Conservation (phyloP, 306 rosid species). For the Trifolium fragiferum region DNA sequence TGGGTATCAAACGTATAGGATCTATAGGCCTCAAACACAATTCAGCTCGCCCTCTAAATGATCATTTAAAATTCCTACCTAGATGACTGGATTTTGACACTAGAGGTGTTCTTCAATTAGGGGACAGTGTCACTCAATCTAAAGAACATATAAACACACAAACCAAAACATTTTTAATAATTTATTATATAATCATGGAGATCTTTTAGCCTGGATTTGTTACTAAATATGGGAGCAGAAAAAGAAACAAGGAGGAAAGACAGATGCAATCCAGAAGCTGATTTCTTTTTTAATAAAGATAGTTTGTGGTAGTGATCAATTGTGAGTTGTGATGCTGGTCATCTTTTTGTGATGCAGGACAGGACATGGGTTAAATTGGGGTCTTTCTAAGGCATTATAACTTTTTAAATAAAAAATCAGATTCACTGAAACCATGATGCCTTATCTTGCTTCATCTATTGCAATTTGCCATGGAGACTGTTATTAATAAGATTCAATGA, state of each 20-base stretch:
- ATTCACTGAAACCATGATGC: not conserved
- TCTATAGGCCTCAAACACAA: not conserved
- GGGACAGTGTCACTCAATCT: slow-evolving; percentile 8
- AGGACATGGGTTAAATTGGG: not conserved
- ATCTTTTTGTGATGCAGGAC: not conserved
- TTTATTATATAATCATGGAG: not conserved
- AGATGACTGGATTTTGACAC: not conserved
- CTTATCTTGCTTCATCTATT: slow-evolving; percentile 12
- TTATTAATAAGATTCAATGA: not conserved
- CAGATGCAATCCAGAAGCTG: slow-evolving; percentile 12
- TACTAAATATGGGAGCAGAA: not conserved
- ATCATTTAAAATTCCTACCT: not conserved
- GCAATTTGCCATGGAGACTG: not conserved
- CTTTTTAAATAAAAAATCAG: not conserved
- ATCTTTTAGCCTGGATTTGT: slow-evolving; percentile 19
- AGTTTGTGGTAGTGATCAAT: not conserved
- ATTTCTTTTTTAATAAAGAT: not conserved
- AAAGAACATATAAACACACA: not conserved
- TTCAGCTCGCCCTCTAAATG: not conserved
- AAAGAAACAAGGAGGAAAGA: slow-evolving; percentile 20
- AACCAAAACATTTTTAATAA: not conserved
- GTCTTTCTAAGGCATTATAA: not conserved
- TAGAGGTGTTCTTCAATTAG: slow-evolving; percentile 13
- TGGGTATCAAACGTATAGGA: not conserved
- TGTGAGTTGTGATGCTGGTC: slow-evolving; percentile 19